Evolutionary conservation across 2,329 filamentous ascomycete genomes (phyloP).

Genomic region (Aspergillus luchuensis): DNA sequence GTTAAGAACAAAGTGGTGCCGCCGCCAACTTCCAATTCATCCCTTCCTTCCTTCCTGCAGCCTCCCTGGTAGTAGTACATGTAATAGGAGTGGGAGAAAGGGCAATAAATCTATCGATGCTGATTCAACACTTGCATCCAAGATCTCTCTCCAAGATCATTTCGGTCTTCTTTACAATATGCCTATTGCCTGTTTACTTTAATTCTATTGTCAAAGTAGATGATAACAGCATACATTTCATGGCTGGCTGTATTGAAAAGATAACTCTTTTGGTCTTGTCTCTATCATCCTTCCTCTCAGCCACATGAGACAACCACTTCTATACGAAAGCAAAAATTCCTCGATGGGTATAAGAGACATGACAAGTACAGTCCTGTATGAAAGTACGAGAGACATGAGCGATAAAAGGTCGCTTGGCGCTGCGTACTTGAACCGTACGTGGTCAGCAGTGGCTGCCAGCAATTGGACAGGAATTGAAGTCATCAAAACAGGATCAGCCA

Average conservation of each 20-base stretch:
- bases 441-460: not conserved
- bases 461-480: not conserved
- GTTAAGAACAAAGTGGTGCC: slow-evolving; percentile 2
- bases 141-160: not conserved
- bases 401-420: not conserved
- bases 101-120: not conserved
- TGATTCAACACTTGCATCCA: not conserved
- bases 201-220: not conserved
- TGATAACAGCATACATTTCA: not conserved
- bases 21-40: not conserved
- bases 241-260: not conserved
- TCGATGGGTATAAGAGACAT: not conserved
- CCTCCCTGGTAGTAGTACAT: not conserved
- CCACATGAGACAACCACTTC: not conserved
- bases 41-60: not conserved
- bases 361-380: not conserved
- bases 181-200: not conserved
- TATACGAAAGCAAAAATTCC: not conserved
- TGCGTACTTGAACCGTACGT: not conserved
- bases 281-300: not conserved
- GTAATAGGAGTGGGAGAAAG: not conserved
- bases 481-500: not conserved
- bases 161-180: not conserved
- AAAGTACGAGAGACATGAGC: not conserved
- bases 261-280: not conserved